Evolutionary conservation across 1,139 yeast species (phyloP), one percentile per base, ranked within the genome.

Genomic region (Lodderomyces pseudojiufengensis): DNA sequence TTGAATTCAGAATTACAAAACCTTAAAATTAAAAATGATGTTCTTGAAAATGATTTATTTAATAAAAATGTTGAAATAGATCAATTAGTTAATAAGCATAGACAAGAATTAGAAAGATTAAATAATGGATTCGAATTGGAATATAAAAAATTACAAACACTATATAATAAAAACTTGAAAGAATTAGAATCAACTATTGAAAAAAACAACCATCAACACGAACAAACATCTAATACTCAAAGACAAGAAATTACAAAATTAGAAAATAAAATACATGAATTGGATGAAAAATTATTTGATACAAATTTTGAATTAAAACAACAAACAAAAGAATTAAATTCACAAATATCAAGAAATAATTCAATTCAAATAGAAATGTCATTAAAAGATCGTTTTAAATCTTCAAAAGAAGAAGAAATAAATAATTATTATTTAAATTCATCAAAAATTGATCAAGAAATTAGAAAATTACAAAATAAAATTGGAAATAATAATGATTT

Each of bases 351-450:
- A 18, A 33, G 32, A 24, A 40, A 30, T 18, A 32, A 27, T 13
- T 28, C 23, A n/a, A 27, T 40, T 12, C 32, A 31, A 11, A 25
- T 31, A 2, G 44, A 40, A 32, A 31, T 41, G 39, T 32, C 35
- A 15, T 32, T 42, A 10, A 30, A 40, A 24, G 44, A 38, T n/a
- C 33, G 32, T 25, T 40, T 42, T 12, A 35, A 39, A 26, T 16
- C 32, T 4, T 30, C 29, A 18, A 30, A 25, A n/a, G 41, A 34
- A 11, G 22, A 21, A n/a, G 39, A 32, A 12, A 20, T 36, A 7
- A 27, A 39, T 9, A 7, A n/a, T 6, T 31, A 37, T 11, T 38
- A 23, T 24, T 29, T 16, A 16, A 42, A 39, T 25, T 38, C 41
- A 4, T 16, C 42, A 2, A 38, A 30, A 11, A 35, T 41, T 20